A percentile compares a stretch with the other conserved stretches of the same genome.
Evolutionary conservation across 2,329 filamentous ascomycete genomes (phyloP).

Genomic region (Colletotrichum sp.): DNA sequence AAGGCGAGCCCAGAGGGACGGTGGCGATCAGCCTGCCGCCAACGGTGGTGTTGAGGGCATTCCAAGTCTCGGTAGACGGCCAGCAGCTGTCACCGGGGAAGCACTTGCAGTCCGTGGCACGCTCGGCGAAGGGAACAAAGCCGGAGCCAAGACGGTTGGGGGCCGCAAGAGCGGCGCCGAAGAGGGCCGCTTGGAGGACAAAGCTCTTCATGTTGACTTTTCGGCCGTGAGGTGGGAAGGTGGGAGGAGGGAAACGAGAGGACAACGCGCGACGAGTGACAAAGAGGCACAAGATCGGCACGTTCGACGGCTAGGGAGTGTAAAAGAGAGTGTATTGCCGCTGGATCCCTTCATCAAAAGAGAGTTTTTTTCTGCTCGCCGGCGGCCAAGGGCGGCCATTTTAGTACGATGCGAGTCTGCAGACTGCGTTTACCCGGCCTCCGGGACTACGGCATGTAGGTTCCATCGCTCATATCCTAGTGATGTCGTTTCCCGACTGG

Average conservation of each 20-base stretch:
- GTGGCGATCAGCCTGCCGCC: slow-evolving; percentile 52
- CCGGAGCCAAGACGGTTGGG: background rate
- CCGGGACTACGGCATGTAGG: background rate
- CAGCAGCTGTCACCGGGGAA: slow-evolving; percentile 55
- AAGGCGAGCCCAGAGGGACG: slow-evolving; percentile 49
- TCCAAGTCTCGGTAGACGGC: slow-evolving; percentile 48
- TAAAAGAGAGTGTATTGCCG: background rate
- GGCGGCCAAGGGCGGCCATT: background rate
- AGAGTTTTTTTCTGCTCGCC: background rate
- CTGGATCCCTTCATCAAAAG: slow-evolving; percentile 2
- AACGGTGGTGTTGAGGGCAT: slow-evolving; percentile 51
- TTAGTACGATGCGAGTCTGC: slow-evolving; percentile 7
- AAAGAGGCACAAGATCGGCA: background rate
- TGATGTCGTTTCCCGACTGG: background rate
- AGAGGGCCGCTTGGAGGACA: slow-evolving; percentile 7
- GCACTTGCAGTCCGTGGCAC: slow-evolving; percentile 49
- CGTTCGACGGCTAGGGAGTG: background rate
- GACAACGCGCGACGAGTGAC: background rate
- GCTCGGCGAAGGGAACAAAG: background rate
- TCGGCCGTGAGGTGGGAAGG: background rate
- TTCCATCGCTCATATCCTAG: background rate
- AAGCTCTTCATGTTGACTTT: slow-evolving; percentile 14
- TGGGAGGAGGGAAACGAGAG: background rate
- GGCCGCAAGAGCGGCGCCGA: slow-evolving; percentile 6
- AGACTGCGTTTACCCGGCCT: background rate